Evolutionary conservation across 2,329 filamentous ascomycete genomes (phyloP).

Genomic region (Fusarium lateritium): DNA sequence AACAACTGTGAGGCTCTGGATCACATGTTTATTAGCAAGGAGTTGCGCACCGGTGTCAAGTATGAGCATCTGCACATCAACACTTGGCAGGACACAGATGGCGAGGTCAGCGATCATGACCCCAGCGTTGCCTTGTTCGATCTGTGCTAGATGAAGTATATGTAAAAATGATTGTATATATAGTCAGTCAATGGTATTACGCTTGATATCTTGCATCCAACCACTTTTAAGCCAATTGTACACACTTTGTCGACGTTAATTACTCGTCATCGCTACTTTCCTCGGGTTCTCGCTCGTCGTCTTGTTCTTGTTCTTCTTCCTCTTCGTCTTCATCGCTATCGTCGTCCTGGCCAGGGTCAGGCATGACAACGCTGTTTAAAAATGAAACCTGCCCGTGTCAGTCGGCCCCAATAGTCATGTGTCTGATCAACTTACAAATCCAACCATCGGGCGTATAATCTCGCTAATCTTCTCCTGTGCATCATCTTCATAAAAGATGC

Average conservation of each 20-base stretch:
- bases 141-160: conserved; percentile 61
- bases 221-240: neutral
- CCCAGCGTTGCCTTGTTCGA: conserved; percentile 75
- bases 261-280: conserved; percentile 30
- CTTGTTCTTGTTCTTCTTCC: conserved; percentile 43
- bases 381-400: conserved; percentile 72
- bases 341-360: conserved; percentile 68
- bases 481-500: conserved; percentile 72
- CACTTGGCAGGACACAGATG: conserved; percentile 72
- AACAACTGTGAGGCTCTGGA: conserved; percentile 79
- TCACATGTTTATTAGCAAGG: conserved; percentile 76
- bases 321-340: conserved; percentile 58
- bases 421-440: conserved; percentile 75
- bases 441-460: conserved; percentile 77
- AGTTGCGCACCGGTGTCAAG: conserved; percentile 60
- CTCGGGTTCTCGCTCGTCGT: conserved; percentile 21
- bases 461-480: conserved; percentile 76
- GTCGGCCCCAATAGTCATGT: neutral
- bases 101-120: conserved; percentile 77
- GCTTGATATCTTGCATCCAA: conserved; percentile 12
- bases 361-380: conserved; percentile 81
- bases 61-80: conserved; percentile 81
- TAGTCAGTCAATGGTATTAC: conserved; percentile 13
- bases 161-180: conserved; percentile 14
- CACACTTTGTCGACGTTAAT: neutral